Evolutionary conservation across 768 basidiomycete genomes (phyloP), one percentile per base, ranked within the genome.

Genomic region (Macrolepiota fuliginosa): DNA sequence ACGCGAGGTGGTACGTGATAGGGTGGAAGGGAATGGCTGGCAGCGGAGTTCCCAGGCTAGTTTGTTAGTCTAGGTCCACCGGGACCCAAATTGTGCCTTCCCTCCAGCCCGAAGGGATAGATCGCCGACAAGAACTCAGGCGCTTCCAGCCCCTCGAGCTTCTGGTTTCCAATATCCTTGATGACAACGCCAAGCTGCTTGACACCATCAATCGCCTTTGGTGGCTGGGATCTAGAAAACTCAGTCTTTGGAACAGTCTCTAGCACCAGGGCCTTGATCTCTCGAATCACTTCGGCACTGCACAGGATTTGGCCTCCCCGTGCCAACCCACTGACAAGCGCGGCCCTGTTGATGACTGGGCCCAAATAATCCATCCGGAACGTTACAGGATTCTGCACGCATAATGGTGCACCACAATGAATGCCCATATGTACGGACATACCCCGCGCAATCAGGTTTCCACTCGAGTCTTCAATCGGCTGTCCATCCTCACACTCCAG

Each of bases 371-470:
- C 96, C 97, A 98, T 98, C 49, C 97, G 90, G 62, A 87, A 79
- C 3, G 94, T 96, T 70, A 94, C 87, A 1, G 91, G 89, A 73
- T 99, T 97, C 2, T 86, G 83, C 69, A 97, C 96, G 70, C 94
- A 97, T 27, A 92, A 83, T 0, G 97, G 97, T 24, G 74, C 72
- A 15, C 97, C 97, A 67, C 91, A 94, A 72, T 99, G 97, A 45
- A 99, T 90, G 45, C 97, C 96, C 96, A 99, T 98, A 37, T 96
- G 87, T 2, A 98, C 92, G n/a, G 94, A 94, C 17, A 99, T 75
- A 5, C 97, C 97, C 4, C 94, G 85, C 40, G 91, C 87, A 57
- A 98, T 82, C 57, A 94, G 70, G 45, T 77, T 81, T 4, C 88
- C 90, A 10, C 87, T 66, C 0, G 80, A 68, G 68, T 95, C 93